Conservation (phyloP, 2,329 filamentous ascomycete genomes). For the Hypoxylon sp. region DNA sequence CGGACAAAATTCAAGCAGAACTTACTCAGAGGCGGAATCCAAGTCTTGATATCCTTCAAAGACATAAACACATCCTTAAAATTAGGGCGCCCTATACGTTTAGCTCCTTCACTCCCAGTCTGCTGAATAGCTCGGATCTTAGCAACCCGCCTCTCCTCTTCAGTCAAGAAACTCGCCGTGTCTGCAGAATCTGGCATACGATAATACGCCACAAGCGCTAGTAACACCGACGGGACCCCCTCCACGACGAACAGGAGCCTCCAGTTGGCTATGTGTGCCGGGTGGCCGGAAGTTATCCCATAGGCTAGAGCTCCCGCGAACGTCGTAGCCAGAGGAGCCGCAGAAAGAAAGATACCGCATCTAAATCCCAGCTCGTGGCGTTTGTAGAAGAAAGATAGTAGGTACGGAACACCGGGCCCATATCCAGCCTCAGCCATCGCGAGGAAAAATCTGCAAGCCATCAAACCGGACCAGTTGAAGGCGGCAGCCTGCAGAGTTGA, state of each 20-base stretch:
- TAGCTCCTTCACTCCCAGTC: slow-evolving; percentile 64
- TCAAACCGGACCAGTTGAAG: slow-evolving; percentile 53
- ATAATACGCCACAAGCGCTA: slow-evolving; percentile 52
- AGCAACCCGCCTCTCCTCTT: slow-evolving; percentile 72
- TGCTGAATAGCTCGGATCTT: slow-evolving; percentile 67
- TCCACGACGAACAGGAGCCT: slow-evolving; percentile 56
- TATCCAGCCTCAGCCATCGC: slow-evolving; percentile 54
- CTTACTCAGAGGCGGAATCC: slow-evolving; percentile 60
- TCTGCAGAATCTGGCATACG: slow-evolving; percentile 63
- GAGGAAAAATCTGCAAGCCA: slow-evolving; percentile 54
- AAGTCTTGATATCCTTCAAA: slow-evolving; percentile 65
- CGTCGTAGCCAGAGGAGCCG: slow-evolving; percentile 76
- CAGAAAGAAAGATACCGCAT: slow-evolving; percentile 55
- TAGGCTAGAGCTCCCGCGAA: slow-evolving; percentile 79
- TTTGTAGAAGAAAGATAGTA: slow-evolving; percentile 59
- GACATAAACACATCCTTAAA: slow-evolving; percentile 64
- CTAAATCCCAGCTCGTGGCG: slow-evolving; percentile 62
- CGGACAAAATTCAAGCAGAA: background rate
- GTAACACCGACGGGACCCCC: slow-evolving; percentile 54
- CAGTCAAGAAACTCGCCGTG: slow-evolving; percentile 67
- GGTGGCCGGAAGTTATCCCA: slow-evolving; percentile 75
- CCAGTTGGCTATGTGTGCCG: slow-evolving; percentile 63
- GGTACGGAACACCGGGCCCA: slow-evolving; percentile 55
- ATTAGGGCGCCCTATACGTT: slow-evolving; percentile 63
- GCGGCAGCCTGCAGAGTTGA: slow-evolving; percentile 53